Base-by-base conservation (phyloP, 2,329 filamentous ascomycete genomes). In the Raffaelea albimanens region DNA sequence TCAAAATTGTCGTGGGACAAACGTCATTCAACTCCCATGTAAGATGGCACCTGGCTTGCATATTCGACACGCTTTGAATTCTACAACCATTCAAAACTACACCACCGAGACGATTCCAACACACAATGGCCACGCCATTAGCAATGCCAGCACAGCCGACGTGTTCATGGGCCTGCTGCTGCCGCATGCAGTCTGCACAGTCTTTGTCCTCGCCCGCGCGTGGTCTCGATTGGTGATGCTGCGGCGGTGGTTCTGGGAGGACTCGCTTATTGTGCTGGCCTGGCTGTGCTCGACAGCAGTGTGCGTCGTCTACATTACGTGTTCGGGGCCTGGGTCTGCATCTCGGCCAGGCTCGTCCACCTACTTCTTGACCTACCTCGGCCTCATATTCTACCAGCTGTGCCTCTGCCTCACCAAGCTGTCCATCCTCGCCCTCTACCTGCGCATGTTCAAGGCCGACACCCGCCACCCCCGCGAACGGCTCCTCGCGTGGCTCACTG, bases 401-500 rank as follows among this genome's bases (percentile, higher is more conserved):
- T 61, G 59, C 48, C 58, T 68, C 10, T 61, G 59, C 48, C 52
- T 70, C 14, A 65, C 65, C 18, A 70, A 68, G 49, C 53, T 68
- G 2, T 62, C 64, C 16, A 59, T 69, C 41, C 55, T 70, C 23
- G 52, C 59, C 16, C 61, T 68, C 41, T 69, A 67, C 55, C 55
- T 68, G 11, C 62, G 66, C 45, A 58, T 66, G 46, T 65, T 67
- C 51, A 41, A 31, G 2, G 34, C 41, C 11, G 41, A 39, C 45
- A 7, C 65, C 11, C 56, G 57, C 4, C n/a, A n/a, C n/a, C 58
- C 51, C 5, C 49, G 50, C 2, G 63, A 70, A 50, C 61, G 60
- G n/a, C 55, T 56, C 20, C 48, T 63, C 7, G 60, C 64, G 10
- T 62, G 59, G 53, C 58, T 51, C 13, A 61, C 64, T 2, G 57